These are phyloP conservation scores for Fusarium scirpi DNA, from an alignment of 2,329 filamentous ascomycete genomes.

Conservation along the genomic window DNA sequence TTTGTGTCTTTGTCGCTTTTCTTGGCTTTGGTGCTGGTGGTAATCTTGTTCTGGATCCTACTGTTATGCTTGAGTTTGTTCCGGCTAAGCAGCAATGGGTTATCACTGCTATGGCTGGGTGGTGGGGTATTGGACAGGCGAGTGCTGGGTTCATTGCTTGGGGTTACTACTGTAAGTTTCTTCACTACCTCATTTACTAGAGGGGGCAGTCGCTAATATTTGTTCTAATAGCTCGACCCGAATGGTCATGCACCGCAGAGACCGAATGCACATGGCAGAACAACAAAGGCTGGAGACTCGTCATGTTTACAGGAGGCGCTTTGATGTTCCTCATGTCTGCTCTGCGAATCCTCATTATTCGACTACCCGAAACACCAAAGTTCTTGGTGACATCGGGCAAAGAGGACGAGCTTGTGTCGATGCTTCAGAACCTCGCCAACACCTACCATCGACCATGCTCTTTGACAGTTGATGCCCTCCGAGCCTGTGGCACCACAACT, in stretches of 20 bases:
- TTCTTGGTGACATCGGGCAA: conserved; percentile 2
- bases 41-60: conserved; percentile 24
- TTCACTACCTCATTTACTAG: too few species aligned
- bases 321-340: conserved; percentile 18
- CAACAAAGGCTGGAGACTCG: conserved; percentile 22
- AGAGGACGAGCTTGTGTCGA: conserved; percentile 12
- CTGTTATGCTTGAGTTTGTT: conserved; percentile 25
- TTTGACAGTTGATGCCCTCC: conserved; percentile 3
- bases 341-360: conserved; percentile 11
- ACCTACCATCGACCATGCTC: conserved; percentile 17
- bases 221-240: conserved; percentile 8
- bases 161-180: conserved; percentile 6
- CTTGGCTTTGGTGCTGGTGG: conserved; percentile 15
- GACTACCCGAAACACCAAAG: conserved; percentile 19
- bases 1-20: conserved; percentile 11
- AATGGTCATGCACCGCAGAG: conserved; percentile 15
- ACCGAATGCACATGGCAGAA: not conserved
- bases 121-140: conserved; percentile 26
- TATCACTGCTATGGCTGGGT: conserved; percentile 16
- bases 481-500: conserved; percentile 14
- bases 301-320: conserved; percentile 30
- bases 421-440: conserved; percentile 6
- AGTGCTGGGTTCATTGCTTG: conserved; percentile 22
- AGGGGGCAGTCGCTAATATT: too few species aligned
- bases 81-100: conserved; percentile 19